Percentiles rank a stretch among this genome's conserved stretches.
phyloP scores from a whole-genome alignment of 2,329 filamentous ascomycete genomes.

The Talaromyces sp. region DNA sequence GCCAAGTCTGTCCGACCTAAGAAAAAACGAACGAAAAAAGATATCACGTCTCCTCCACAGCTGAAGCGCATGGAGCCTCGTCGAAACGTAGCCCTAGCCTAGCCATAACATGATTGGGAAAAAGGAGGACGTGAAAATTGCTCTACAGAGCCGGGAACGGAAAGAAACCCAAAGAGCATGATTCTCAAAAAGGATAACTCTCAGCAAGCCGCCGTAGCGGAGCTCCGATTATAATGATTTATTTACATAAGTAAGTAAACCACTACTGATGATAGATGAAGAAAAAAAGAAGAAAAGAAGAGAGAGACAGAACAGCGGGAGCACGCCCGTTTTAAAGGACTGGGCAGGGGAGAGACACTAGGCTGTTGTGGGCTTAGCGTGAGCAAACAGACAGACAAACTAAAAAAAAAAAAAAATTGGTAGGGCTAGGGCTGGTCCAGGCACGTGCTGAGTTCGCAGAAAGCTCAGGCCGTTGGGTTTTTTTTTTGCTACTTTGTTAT shows the following conservation, averaged over 20 bases:
- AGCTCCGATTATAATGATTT: slow-evolving; percentile 44
- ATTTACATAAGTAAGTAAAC: slow-evolving; percentile 47
- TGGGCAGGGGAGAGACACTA: slow-evolving; percentile 24
- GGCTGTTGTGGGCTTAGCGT: slow-evolving; percentile 24
- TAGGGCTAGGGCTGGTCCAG: slow-evolving; percentile 22
- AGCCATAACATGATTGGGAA: slow-evolving; percentile 45
- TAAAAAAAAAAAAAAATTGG: too few relatives aligned
- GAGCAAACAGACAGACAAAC: not conserved
- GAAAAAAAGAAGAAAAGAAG: slow-evolving; percentile 31
- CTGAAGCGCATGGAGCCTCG: slow-evolving; percentile 40
- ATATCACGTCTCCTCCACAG: slow-evolving; percentile 50
- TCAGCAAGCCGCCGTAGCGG: slow-evolving; percentile 49
- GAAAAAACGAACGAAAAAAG: not conserved
- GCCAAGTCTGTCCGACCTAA: not conserved
- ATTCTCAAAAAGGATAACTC: slow-evolving; percentile 43
- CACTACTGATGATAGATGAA: slow-evolving; percentile 51
- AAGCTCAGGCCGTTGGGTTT: not conserved
- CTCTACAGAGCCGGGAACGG: slow-evolving; percentile 51
- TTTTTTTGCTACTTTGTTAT: not conserved
- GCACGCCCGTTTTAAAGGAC: slow-evolving; percentile 28
- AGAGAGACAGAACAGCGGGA: slow-evolving; percentile 20
- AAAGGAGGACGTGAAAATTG: slow-evolving; percentile 41
- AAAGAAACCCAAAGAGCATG: slow-evolving; percentile 46
- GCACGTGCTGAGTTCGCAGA: not conserved
- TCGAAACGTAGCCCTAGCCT: slow-evolving; percentile 40